Evolutionary conservation across 2,329 filamentous ascomycete genomes (phyloP), one percentile per base, ranked within the genome.

Genomic region (Monilinia fructigena): DNA sequence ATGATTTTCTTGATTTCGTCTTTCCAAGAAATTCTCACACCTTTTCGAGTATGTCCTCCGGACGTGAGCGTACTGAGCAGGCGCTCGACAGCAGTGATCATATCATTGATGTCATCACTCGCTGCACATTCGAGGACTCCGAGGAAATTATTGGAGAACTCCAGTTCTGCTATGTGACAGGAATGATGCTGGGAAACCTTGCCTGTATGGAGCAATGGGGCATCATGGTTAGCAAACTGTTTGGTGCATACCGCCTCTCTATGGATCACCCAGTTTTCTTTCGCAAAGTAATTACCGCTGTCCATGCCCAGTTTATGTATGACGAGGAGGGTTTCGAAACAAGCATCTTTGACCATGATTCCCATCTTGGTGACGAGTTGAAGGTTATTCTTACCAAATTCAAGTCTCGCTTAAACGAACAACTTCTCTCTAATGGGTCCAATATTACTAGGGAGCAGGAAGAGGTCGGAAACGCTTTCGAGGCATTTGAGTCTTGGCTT

Each of bases 121-220:
- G 59, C 26, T 74, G 40, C 62, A 71, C 66, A 0, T 78, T 79
- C 42, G 70, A 75, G n/a, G 74, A 76, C 55, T 68, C 72, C 0
- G 76, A 78, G 1, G 82, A 85, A 64, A 75, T 88, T 35, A 74
- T 85, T 6, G 86, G 85, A 56, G 86, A 89, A 72, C 74, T 88
- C 2, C 86, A 89, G 70, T 83, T 88, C 73, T 81, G 82, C 53
- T 89, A 83, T 71, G 72, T 88, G 5, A 82, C 82, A 0, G 86
- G 85, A 48, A 81, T 83, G 73, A 80, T 85, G 65, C 80, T 88
- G 1, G 82, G 83, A 52, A 89, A 87, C 73, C 77, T 83, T 53
- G 79, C 83, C 11, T 88, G 86, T 70, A 78, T 87, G 54, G 84
- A 86, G 68, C 85, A 89, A 68, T 89, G 86, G 86, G 85, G 82